Evolutionary conservation across 345 rosid species (phyloP).

Genomic region (Populus tremula): DNA sequence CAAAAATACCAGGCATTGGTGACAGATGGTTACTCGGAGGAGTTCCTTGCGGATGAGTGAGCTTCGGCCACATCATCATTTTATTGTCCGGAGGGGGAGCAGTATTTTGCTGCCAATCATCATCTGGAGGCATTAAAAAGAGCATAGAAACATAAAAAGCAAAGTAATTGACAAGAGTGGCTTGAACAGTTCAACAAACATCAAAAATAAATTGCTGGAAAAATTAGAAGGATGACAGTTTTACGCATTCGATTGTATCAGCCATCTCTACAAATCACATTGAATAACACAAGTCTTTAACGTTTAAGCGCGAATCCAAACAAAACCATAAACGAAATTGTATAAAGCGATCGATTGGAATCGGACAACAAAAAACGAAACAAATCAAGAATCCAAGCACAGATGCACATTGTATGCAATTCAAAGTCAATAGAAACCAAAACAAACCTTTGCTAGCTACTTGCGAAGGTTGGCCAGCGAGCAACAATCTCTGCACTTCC

Average conservation of each 20-base stretch:
- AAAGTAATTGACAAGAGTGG: not conserved
- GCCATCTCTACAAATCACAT: too few relatives aligned
- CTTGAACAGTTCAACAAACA: not conserved
- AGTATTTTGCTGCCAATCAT: constrained; percentile 36
- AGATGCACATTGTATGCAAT: not conserved
- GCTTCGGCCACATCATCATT: constrained; percentile 27
- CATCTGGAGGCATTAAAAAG: constrained; percentile 26
- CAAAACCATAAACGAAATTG: not conserved
- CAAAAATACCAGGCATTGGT: constrained; percentile 10
- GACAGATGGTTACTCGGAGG: not conserved
- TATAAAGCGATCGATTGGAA: not conserved
- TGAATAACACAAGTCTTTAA: not conserved
- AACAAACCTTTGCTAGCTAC: constrained; percentile 17
- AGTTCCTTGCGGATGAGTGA: constrained; percentile 29
- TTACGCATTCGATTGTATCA: too few relatives aligned
- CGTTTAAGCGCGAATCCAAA: not conserved
- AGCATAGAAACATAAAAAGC: not conserved
- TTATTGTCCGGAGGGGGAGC: constrained; percentile 20
- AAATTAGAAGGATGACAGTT: too few relatives aligned
- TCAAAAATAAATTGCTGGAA: not conserved
- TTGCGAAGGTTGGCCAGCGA: not conserved
- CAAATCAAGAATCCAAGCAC: not conserved
- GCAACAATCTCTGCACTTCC: constrained; percentile 5
- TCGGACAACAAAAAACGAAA: not conserved
- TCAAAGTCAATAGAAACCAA: not conserved